Evolutionary conservation across 257 asterid genomes (phyloP).

Genomic region (Solanum arcanum): DNA sequence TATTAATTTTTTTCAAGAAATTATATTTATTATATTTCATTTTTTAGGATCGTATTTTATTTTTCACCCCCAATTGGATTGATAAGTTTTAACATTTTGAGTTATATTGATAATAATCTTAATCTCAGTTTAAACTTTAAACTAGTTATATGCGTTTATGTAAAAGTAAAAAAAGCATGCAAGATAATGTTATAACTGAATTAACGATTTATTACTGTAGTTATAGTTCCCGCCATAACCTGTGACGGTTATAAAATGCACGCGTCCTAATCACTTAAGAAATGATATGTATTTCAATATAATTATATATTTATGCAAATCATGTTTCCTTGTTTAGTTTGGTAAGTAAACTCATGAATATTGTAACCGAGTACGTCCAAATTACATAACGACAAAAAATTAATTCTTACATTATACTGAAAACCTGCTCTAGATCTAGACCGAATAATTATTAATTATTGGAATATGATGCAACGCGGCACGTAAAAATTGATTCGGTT

Average conservation of each 20-base stretch:
- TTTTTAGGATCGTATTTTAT: background rate
- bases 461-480: background rate
- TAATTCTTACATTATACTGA: background rate
- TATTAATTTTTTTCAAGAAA: background rate
- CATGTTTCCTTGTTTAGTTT: background rate
- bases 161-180: background rate
- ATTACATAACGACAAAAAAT: background rate
- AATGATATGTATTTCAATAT: background rate
- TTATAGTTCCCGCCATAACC: background rate
- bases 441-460: background rate
- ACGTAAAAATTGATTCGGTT: background rate
- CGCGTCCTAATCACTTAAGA: background rate
- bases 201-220: background rate
- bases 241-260: background rate
- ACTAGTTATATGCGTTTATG: background rate
- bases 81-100: background rate
- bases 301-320: background rate
- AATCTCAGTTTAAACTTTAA: background rate
- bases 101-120: background rate
- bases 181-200: background rate
- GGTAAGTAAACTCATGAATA: background rate
- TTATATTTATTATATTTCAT: too few species aligned
- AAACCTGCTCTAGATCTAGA: background rate
- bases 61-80: background rate
- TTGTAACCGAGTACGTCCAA: background rate